Base-by-base conservation (phyloP, 495 filamentous ascomycete species). In the Aspergillus wentii region DNA sequence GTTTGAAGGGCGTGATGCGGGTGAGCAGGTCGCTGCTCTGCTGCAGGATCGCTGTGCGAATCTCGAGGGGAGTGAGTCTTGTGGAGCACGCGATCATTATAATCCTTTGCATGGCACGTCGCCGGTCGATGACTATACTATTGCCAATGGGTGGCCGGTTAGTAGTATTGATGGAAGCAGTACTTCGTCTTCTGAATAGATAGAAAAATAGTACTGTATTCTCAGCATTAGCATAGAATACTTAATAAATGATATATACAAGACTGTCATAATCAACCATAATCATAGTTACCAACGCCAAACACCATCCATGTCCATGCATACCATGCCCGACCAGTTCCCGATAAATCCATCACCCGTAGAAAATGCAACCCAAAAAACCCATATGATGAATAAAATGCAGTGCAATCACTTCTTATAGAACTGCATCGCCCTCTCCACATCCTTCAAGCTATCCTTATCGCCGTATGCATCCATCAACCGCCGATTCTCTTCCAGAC, bases 381-480 rank as follows among this genome's bases (percentile, higher is more conserved):
- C n/a, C n/a, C n/a, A n/a, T n/a, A n/a, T n/a, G n/a, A n/a, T n/a
- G n/a, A n/a, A n/a, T n/a, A n/a, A n/a, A n/a, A n/a, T n/a, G n/a
- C n/a, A 29, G 11, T n/a, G 10, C 4, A 29, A 29, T 29, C 8
- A 30, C 3, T 18, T 27, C 23, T 75, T 67, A 35, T 80, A 80
- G 5, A 65, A 61, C n/a, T 62, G 56, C 35, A 82, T 55, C n/a
- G 78, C 78, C 6, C 72, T 60, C 48, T 80, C 72, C 25, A 82
- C 57, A 56, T 75, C 77, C 14, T 71, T 61, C 11, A 80, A 33
- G 45, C 68, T 76, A 5, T 62, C 61, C 35, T 78, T 71, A 40
- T 75, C 74, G n/a, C 77, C 77, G 27, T 80, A 82, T 1, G 78
- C 76, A 20, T 80, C 72, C 61, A 69, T 63, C 17, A 69, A 43